Evolutionary conservation across 2,329 filamentous ascomycete genomes (phyloP).

Genomic region (Truncatella angustata): DNA sequence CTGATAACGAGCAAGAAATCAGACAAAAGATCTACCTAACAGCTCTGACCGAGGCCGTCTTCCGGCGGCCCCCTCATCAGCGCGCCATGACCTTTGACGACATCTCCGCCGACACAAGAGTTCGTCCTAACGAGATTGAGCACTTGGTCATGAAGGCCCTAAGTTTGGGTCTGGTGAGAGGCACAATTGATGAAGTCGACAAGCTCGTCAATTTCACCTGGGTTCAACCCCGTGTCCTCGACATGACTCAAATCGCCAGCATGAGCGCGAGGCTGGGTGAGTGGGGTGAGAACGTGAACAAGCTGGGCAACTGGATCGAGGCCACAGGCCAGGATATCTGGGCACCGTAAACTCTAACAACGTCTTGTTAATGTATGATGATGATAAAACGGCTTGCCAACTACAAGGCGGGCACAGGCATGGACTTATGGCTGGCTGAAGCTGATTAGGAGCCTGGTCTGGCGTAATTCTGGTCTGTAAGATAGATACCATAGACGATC

Average conservation of each 20-base stretch:
- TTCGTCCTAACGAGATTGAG: conserved; percentile 88
- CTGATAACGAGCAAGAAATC: conserved; percentile 77
- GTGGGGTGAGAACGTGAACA: conserved; percentile 95
- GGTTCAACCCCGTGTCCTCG: conserved; percentile 97
- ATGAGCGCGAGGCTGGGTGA: conserved; percentile 87
- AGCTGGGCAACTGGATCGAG: conserved; percentile 97
- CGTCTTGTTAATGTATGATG: neutral
- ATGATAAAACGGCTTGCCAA: neutral
- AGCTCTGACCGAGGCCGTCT: conserved; percentile 91
- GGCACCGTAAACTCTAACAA: conserved; percentile 65
- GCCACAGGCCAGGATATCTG: conserved; percentile 91
- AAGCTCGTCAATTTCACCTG: conserved; percentile 94
- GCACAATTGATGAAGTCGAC: conserved; percentile 94
- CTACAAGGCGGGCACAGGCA: neutral
- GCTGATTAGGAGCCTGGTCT: conserved; percentile 12
- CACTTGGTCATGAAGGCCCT: conserved; percentile 99
- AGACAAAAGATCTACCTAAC: conserved; percentile 98
- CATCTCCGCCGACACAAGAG: conserved; percentile 90
- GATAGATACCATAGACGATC: conserved; percentile 13
- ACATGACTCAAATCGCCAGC: conserved; percentile 90
- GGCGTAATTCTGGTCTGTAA: conserved; percentile 11
- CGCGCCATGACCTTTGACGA: conserved; percentile 88
- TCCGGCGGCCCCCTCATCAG: conserved; percentile 92
- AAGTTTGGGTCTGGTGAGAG: conserved; percentile 83
- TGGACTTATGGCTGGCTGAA: conserved; percentile 1